These are phyloP conservation scores for Rugiboletus extremiorientalis DNA, from an alignment of 1,284 basidiomycete genomes.

Conservation along the genomic window DNA sequence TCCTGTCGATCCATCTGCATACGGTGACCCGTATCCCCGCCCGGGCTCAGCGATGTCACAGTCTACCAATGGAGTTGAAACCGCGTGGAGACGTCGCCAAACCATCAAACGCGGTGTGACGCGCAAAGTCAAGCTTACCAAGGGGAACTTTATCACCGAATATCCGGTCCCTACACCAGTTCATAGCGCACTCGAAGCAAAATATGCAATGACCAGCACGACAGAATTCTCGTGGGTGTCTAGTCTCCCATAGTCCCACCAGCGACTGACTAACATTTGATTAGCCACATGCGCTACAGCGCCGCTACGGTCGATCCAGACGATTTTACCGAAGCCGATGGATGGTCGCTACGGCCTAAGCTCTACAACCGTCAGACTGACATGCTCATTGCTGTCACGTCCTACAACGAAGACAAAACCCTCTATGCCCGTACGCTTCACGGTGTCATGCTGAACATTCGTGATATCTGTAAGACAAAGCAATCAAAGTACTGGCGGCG, in stretches of 20 bases:
- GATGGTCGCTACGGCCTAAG: constrained; percentile 82
- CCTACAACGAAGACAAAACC: constrained; percentile 92
- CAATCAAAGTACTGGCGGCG: constrained; percentile 92
- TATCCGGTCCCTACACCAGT: constrained; percentile 90
- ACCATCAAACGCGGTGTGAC: constrained; percentile 91
- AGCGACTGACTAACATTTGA: constrained; percentile 7
- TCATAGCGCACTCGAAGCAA: constrained; percentile 80
- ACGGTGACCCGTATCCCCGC: constrained; percentile 67
- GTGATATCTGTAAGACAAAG: constrained; percentile 97
- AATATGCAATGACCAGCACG: constrained; percentile 69
- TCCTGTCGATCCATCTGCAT: constrained; percentile 58
- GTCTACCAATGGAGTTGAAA: constrained; percentile 64
- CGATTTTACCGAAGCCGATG: constrained; percentile 82
- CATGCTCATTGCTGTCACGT: constrained; percentile 88
- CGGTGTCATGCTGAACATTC: constrained; percentile 96
- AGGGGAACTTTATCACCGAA: constrained; percentile 90
- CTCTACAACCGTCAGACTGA: constrained; percentile 91
- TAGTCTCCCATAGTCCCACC: background rate
- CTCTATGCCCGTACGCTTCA: constrained; percentile 92
- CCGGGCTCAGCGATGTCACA: constrained; percentile 65
- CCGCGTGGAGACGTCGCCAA: constrained; percentile 83
- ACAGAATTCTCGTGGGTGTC: constrained; percentile 81
- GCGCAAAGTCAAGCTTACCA: constrained; percentile 91
- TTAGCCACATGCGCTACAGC: constrained; percentile 87
- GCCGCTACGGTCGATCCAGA: constrained; percentile 95